Evolutionary conservation across 2,329 filamentous ascomycete genomes (phyloP).

Genomic region (Aspergillus arachidicola): DNA sequence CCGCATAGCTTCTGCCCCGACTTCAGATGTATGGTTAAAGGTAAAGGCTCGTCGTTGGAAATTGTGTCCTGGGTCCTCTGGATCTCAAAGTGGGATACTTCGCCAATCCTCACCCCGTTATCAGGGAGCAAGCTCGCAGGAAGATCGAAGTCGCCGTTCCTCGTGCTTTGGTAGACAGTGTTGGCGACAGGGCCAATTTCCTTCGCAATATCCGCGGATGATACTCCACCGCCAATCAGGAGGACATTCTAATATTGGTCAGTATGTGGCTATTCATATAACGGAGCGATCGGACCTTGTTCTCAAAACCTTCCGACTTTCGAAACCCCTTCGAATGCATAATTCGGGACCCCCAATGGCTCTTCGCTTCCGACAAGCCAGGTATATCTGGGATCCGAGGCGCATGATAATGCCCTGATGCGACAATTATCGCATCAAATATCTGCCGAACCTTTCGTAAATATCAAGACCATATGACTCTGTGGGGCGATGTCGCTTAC

Average conservation of each 20-base stretch:
- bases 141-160: slow-evolving; percentile 64
- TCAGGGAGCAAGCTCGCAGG: slow-evolving; percentile 56
- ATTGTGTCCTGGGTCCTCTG: not conserved
- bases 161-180: slow-evolving; percentile 57
- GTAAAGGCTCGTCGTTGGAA: slow-evolving; percentile 43
- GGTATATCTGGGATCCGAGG: slow-evolving; percentile 53
- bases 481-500: slow-evolving; percentile 4
- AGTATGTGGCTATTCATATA: not conserved
- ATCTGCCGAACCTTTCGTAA: slow-evolving; percentile 11
- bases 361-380: slow-evolving; percentile 52
- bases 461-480: not conserved
- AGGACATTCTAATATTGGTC: slow-evolving; percentile 50
- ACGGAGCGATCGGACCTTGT: slow-evolving; percentile 51
- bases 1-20: slow-evolving; percentile 56
- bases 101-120: slow-evolving; percentile 55
- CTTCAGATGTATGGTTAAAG: slow-evolving; percentile 54
- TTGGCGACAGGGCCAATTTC: slow-evolving; percentile 52
- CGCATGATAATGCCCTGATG: slow-evolving; percentile 58
- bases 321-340: slow-evolving; percentile 57
- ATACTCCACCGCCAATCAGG: slow-evolving; percentile 59
- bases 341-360: slow-evolving; percentile 47
- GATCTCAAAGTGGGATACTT: slow-evolving; percentile 53
- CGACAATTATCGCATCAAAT: slow-evolving; percentile 58
- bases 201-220: slow-evolving; percentile 57
- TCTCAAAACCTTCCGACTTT: slow-evolving; percentile 49